phyloP scores from a whole-genome alignment of 2,329 filamentous ascomycete genomes.

The Rhynchosporium agropyri region DNA sequence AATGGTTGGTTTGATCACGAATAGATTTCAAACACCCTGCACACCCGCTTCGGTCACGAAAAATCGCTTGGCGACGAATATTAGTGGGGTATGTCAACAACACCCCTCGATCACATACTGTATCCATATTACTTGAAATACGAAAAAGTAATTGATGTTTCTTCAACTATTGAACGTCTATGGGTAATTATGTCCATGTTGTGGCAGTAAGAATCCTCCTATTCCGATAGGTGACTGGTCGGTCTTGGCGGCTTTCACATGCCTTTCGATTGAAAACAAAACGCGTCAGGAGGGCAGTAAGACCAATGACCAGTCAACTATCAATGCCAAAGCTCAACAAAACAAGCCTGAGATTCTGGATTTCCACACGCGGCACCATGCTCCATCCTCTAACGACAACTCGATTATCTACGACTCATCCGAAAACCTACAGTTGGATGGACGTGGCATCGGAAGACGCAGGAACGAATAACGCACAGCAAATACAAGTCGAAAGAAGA shows the following conservation, averaged over 20 bases:
- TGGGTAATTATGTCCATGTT: too few species aligned
- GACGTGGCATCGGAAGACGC: background rate
- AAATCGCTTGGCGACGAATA: background rate
- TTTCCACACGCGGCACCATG: conserved; percentile 25
- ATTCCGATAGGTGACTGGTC: background rate
- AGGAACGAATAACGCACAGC: background rate
- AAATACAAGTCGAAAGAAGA: conserved; percentile 11
- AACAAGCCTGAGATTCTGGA: conserved; percentile 11
- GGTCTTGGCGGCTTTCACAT: conserved; percentile 34
- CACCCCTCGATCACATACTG: background rate
- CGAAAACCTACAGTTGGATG: conserved; percentile 16
- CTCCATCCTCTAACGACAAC: background rate
- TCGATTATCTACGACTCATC: background rate
- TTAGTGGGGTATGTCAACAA: background rate
- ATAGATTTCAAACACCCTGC: too few species aligned
- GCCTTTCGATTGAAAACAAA: conserved; percentile 23
- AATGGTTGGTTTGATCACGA: too few species aligned
- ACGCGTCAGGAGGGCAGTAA: conserved; percentile 23
- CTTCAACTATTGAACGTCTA: background rate
- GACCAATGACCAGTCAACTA: conserved; percentile 78
- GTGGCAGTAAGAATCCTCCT: too few species aligned
- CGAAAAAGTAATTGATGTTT: background rate
- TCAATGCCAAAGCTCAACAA: conserved; percentile 22
- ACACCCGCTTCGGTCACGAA: background rate
- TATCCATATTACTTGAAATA: background rate